Evolutionary conservation across 768 basidiomycete genomes (phyloP), one percentile per base, ranked within the genome.

Genomic region (Suillus clintonianus): DNA sequence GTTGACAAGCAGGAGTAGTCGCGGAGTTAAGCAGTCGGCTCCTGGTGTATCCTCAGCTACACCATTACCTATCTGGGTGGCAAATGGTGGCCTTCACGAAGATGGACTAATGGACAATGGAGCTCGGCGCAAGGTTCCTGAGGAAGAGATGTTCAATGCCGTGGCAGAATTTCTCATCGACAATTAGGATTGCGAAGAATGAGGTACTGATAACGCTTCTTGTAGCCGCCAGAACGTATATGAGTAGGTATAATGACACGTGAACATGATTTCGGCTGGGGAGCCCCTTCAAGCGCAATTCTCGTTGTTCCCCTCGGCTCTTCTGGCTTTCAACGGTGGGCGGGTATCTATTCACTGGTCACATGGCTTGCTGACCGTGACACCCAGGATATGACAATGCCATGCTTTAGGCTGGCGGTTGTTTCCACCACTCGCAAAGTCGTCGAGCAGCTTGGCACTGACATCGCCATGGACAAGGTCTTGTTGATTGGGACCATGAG

Each of bases 1-100:
- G 8, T 73, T 89, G 22, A 89, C 85, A 0, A 88, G 89, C 71
- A 80, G 80, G 61, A 83, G 83, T 65, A 83, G 80, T 66, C 82
- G 85, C 7, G 76, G 78, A 2, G 69, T 73, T 8, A 75, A 71
- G 30, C 56, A 27, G 56, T 62, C 68, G 32, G 45, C 43, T 4
- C 14, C 42, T 34, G 63, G 55, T 68, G 59, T 19, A 64, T 71
- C 67, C 11, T 50, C 6, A 22, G 65, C 71, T 50, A 60, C 63
- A 42, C 65, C 69, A 11, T 59, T 71, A 57, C 69, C 72, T 14
- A 41, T 76, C 19, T 84, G 83, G 83, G 76, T 72, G 15, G 64
- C 71, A 24, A 47, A 57, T 39, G 10, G 24, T 39, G 37, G 15
- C 55, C 56, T 57, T 30, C 11, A 19, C 11, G 37, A 27, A 24